Evolutionary conservation across 2,329 filamentous ascomycete genomes (phyloP).

Genomic region (Lasiodiplodia gonubiensis): DNA sequence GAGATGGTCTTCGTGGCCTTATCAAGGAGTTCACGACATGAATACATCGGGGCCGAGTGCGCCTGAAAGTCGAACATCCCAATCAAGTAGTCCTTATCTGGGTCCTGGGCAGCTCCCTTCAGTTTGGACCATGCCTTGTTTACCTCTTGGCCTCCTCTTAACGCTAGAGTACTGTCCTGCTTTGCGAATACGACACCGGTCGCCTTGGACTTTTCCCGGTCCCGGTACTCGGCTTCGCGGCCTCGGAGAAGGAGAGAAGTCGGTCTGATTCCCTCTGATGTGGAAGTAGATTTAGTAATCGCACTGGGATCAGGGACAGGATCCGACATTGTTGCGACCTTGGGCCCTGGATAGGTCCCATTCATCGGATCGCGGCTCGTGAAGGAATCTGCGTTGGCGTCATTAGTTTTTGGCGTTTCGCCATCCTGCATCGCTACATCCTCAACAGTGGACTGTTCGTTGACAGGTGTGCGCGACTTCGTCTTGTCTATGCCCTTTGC

Average conservation of each 20-base stretch:
- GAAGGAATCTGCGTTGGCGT: conserved; percentile 45
- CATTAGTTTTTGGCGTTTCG: conserved; percentile 57
- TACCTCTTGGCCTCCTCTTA: conserved; percentile 20
- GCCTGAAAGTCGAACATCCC: conserved; percentile 65
- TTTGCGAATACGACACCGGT: conserved; percentile 82
- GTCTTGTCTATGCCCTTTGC: background rate
- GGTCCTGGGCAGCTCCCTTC: conserved; percentile 54
- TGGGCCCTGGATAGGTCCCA: conserved; percentile 34
- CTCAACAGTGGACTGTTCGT: background rate
- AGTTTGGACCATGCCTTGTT: conserved; percentile 49
- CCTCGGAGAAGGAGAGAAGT: conserved; percentile 6
- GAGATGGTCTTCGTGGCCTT: conserved; percentile 89
- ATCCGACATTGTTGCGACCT: conserved; percentile 17
- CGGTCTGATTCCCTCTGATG: conserved; percentile 4
- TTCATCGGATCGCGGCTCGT: conserved; percentile 38
- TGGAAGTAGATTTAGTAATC: conserved; percentile 16
- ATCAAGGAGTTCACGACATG: conserved; percentile 68
- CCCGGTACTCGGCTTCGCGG: conserved; percentile 16
- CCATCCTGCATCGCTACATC: conserved; percentile 43
- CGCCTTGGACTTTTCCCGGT: conserved; percentile 66
- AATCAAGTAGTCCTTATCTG: conserved; percentile 64
- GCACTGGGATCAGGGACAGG: conserved; percentile 16
- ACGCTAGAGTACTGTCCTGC: conserved; percentile 48
- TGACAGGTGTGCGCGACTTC: background rate
- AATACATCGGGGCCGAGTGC: conserved; percentile 60